phyloP scores from a whole-genome alignment of 352 stramenopile species.

The Elongisporangium senticosum region DNA sequence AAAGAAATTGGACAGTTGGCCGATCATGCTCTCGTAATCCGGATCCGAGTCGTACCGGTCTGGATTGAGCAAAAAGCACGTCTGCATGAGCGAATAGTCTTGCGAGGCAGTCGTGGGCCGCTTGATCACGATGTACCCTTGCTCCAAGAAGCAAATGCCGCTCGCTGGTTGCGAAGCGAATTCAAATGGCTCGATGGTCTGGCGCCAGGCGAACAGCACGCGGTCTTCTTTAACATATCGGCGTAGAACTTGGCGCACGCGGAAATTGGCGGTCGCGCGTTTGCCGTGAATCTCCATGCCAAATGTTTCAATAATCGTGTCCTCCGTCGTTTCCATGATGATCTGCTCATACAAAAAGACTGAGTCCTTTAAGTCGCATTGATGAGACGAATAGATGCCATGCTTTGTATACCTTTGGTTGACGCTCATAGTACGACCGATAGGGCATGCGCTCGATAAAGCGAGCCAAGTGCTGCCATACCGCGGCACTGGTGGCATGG shows the following conservation, averaged over 20 bases:
- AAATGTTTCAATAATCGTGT: slow-evolving; percentile 51
- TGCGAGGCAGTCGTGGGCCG: slow-evolving; percentile 1
- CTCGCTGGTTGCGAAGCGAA: slow-evolving; percentile 21
- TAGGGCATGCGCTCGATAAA: too few species aligned
- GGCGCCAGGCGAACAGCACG: slow-evolving; percentile 42
- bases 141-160: slow-evolving; percentile 21
- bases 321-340: too few species aligned
- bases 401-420: too few species aligned
- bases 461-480: slow-evolving; percentile 10
- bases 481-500: slow-evolving; percentile 6
- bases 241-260: slow-evolving; percentile 43
- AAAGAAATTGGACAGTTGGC: slow-evolving; percentile 33
- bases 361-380: too few species aligned
- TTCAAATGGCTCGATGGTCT: slow-evolving; percentile 23
- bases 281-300: slow-evolving; percentile 45
- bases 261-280: slow-evolving; percentile 37
- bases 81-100: slow-evolving; percentile 19
- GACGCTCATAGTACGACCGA: too few species aligned
- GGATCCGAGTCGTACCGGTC: too few species aligned
- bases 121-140: slow-evolving; percentile 28
- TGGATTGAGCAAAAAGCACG: slow-evolving; percentile 1
- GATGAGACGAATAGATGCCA: too few species aligned
- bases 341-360: too few species aligned
- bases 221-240: slow-evolving; percentile 42
- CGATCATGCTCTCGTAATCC: slow-evolving; percentile 1